A percentile compares a stretch with the other conserved stretches of the same genome.
These are phyloP conservation scores for Cladophialophora exuberans DNA, from an alignment of 2,329 filamentous ascomycete genomes.

Conservation along the genomic window DNA sequence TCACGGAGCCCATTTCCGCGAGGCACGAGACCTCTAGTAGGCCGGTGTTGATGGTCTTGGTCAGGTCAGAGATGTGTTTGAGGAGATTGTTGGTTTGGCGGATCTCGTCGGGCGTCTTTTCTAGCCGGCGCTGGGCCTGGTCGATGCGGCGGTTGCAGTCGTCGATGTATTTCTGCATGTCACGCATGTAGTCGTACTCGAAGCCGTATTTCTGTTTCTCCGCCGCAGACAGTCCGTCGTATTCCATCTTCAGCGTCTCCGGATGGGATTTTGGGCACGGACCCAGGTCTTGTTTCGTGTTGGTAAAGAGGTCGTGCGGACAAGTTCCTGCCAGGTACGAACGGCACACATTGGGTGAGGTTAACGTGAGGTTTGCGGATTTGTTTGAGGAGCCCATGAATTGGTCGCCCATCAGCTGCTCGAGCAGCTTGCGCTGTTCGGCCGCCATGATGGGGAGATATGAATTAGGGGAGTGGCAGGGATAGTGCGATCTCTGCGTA, in stretches of 20 bases:
- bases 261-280: conserved; percentile 86
- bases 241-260: conserved; percentile 86
- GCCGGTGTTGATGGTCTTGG: conserved; percentile 76
- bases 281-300: conserved; percentile 97
- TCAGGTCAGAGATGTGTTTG: conserved; percentile 81
- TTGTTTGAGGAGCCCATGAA: conserved; percentile 73
- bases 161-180: conserved; percentile 95
- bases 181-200: conserved; percentile 94
- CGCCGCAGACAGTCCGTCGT: conserved; percentile 70
- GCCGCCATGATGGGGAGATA: conserved; percentile 81
- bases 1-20: conserved; percentile 78
- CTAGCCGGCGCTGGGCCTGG: conserved; percentile 80
- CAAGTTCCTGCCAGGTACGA: conserved; percentile 93
- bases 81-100: conserved; percentile 88
- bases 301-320: conserved; percentile 98
- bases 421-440: conserved; percentile 96
- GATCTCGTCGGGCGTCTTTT: conserved; percentile 93
- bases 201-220: conserved; percentile 83
- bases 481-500: neutral
- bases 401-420: conserved; percentile 80
- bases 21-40: conserved; percentile 85
- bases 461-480: neutral
- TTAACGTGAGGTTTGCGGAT: conserved; percentile 81
- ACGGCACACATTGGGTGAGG: conserved; percentile 89
- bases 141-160: conserved; percentile 96